phyloP scores from a whole-genome alignment of 768 basidiomycete genomes.

The Serendipita sp. region DNA sequence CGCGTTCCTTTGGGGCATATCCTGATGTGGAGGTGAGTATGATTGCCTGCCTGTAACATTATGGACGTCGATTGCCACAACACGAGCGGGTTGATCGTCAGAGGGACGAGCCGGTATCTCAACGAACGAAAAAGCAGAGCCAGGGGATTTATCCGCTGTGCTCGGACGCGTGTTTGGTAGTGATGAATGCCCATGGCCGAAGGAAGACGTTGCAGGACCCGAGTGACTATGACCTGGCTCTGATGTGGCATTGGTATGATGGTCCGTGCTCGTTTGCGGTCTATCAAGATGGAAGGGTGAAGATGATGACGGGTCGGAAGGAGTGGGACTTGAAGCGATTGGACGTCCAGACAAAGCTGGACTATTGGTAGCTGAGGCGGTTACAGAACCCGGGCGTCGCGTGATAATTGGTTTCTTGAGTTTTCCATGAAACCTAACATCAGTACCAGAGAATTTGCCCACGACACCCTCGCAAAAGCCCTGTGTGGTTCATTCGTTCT shows the following conservation, averaged over 20 bases:
- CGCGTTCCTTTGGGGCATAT: too few relatives aligned
- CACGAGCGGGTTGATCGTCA: neutral
- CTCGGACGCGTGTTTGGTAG: neutral
- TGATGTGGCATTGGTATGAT: neutral
- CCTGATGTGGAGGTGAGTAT: too few relatives aligned
- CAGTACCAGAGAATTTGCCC: slow-evolving; percentile 45
- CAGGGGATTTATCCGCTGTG: neutral
- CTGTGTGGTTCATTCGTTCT: slow-evolving; percentile 20
- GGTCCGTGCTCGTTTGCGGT: neutral
- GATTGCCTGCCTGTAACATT: neutral
- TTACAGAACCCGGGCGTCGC: slow-evolving; percentile 28
- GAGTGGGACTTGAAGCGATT: slow-evolving; percentile 6
- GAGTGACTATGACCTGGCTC: neutral
- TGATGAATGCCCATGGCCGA: neutral
- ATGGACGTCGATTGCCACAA: neutral
- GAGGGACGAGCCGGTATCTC: slow-evolving; percentile 2
- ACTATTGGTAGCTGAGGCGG: neutral
- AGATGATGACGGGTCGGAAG: slow-evolving; percentile 2
- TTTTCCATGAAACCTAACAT: slow-evolving; percentile 55
- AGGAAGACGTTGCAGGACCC: neutral
- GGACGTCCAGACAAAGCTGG: neutral
- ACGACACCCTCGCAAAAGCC: slow-evolving; percentile 82
- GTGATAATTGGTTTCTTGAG: slow-evolving; percentile 70
- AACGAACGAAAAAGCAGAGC: neutral
- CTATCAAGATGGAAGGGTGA: neutral